phyloP scores from a whole-genome alignment of 352 stramenopile genomes.

The Pythium rishiriense region DNA sequence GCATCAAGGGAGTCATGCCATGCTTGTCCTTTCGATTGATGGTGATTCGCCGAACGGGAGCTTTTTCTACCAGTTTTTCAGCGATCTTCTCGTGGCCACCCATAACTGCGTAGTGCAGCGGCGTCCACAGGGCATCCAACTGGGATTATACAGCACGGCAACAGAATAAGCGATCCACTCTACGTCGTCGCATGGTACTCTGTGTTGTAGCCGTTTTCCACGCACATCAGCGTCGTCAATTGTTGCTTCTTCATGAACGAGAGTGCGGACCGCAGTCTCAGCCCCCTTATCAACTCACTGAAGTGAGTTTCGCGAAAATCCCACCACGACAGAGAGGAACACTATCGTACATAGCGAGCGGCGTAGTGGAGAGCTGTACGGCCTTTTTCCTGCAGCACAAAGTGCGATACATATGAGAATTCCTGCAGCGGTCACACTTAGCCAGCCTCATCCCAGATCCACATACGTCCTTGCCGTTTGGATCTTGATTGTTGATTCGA shows the following conservation, averaged over 20 bases:
- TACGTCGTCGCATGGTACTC: background rate
- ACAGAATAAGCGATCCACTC: background rate
- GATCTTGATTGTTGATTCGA: conserved; percentile 64
- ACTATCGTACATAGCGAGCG: conserved; percentile 62
- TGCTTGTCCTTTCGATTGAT: conserved; percentile 84
- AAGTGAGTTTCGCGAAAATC: background rate
- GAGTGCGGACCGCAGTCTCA: conserved; percentile 47
- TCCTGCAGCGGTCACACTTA: too few relatives aligned
- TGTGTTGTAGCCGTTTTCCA: conserved; percentile 1
- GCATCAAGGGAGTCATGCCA: conserved; percentile 76
- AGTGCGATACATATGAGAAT: too few relatives aligned
- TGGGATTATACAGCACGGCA: conserved; percentile 13
- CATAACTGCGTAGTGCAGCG: conserved; percentile 79
- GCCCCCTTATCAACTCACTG: conserved; percentile 37
- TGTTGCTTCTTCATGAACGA: conserved; percentile 71
- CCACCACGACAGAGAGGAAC: conserved; percentile 1
- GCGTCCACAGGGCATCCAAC: conserved; percentile 82
- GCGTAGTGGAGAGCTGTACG: conserved; percentile 75
- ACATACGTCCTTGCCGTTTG: conserved; percentile 80
- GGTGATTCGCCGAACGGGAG: conserved; percentile 71
- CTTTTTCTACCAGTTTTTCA: conserved; percentile 58
- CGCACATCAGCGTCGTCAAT: conserved; percentile 77
- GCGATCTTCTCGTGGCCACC: conserved; percentile 61
- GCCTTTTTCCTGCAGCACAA: conserved; percentile 85
- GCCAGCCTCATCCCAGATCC: too few relatives aligned